Evolutionary conservation across 2,329 filamentous ascomycete genomes (phyloP), one percentile per base, ranked within the genome.

Genomic region (Aspergillus puulaauensis): DNA sequence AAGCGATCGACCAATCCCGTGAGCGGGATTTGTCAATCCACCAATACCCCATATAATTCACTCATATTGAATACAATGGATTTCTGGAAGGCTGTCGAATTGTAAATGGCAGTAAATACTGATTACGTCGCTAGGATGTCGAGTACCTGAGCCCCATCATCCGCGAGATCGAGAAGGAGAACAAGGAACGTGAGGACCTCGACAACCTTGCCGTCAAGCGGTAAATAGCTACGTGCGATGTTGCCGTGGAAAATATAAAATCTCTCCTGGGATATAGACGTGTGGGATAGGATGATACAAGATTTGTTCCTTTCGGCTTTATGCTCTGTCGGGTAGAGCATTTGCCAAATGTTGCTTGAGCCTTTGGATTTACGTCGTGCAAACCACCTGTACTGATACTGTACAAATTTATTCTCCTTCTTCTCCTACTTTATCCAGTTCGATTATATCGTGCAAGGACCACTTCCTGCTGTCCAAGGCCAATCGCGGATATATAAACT

Each of bases 81-180:
- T 7, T 45, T 31, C 21, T 21, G 23, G 39, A 39, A 46, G 23
- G 37, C 37, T 23, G 33, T 50, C 23, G n/a, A 7, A 11, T 41
- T 6, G 8, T 23, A 4, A 14, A 44, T 31, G 17, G 19, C 5
- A 44, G 17, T 12, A 40, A n/a, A 54, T 52, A 40, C 50, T 60
- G 27, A 58, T 57, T 27, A 14, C n/a, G 6, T 41, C 31, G 54
- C 57, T 73, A 91, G 87, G 88, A 90, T 68, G 70, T 79, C 59
- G 79, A 80, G 68, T 91, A 91, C 74, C 81, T 91, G 51, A 81
- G 80, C 66, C 83, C 83, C 39, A 83, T 90, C 73, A 89, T 91
- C 75, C 78, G 80, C 65, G 85, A 89, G 74, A 84, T 91, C 68
- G 86, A 90, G 77, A 79, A 81, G 55, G 87, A 90, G 79, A 75